Evolutionary conservation across 305 asterid genomes (phyloP).

Genomic region (Caryopteris hybrid): DNA sequence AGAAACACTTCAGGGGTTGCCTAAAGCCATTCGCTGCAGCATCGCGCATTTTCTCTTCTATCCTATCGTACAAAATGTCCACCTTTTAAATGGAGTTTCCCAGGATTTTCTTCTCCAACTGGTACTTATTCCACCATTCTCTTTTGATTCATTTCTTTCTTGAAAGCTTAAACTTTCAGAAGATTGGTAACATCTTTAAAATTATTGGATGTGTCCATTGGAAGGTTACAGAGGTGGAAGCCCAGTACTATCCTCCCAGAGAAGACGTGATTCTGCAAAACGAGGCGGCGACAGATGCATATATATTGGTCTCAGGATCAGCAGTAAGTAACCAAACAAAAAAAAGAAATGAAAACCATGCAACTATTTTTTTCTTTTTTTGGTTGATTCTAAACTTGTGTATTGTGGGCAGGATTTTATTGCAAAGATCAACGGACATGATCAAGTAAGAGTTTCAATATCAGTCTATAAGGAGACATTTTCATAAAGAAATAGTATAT

Average conservation of each 20-base stretch:
- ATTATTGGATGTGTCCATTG: too few species aligned
- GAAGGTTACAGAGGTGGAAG: conserved; percentile 82
- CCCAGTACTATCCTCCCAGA: conserved; percentile 74
- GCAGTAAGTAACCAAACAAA: conserved; percentile 48
- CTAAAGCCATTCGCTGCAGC: conserved; percentile 69
- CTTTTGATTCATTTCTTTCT: not conserved
- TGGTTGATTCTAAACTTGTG: too few species aligned
- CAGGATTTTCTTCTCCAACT: conserved; percentile 64
- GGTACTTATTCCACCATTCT: conserved; percentile 33
- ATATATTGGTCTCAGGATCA: conserved; percentile 71
- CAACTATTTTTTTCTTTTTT: too few species aligned
- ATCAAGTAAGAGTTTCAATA: conserved; percentile 44
- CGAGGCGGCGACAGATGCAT: conserved; percentile 63
- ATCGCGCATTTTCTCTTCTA: conserved; percentile 60
- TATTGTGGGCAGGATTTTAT: conserved; percentile 52
- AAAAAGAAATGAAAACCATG: too few species aligned
- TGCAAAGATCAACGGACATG: conserved; percentile 47
- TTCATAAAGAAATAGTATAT: not conserved
- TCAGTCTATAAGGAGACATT: not conserved
- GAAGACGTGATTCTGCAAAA: conserved; percentile 73
- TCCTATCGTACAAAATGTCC: conserved; percentile 44
- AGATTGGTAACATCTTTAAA: conserved; percentile 19
- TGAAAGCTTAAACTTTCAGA: not conserved
- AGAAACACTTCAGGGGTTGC: conserved; percentile 57
- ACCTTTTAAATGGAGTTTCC: conserved; percentile 67